Base-by-base conservation (phyloP, 177 flowering plant species). In the Vitis hybrid region DNA sequence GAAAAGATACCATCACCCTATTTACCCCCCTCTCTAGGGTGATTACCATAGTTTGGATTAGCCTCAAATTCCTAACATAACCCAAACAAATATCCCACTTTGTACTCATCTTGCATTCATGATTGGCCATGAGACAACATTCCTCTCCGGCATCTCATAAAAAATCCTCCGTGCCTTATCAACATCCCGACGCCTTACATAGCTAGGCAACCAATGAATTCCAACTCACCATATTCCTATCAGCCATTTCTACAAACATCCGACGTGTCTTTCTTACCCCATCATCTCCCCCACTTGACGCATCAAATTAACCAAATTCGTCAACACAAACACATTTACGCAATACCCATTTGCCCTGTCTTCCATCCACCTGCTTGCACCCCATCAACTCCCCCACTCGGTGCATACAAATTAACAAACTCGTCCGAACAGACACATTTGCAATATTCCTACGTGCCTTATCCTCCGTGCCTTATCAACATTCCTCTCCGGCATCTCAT, bases 71-170 rank as follows among this genome's bases (percentile, higher is more conserved):
- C n/a, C n/a, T n/a, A n/a, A n/a, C n/a, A 23, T 23, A 23, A 23
- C 26, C 26, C 26, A 23, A 23, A 23, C 26, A 0, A 23, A 23
- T 70, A 56, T 74, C 56, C 90, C 97, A 55, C 75, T 74, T 19
- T 72, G 78, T 7, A 85, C 81, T 34, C 59, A 87, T 11, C 87
- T 87, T 0, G 84, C 72, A 63, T 88, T 70, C 92, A 91, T 79
- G 15, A 83, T 85, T 3, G 87, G 86, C 97, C 94, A 91, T 1
- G 94, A 88, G 9, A 87, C 78, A 4, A 80, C 80, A 82, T 89
- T 91, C 81, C 81, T 88, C 68, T 81, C 88, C 1, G 89, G 88
- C 90, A 91, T 91, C 21, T 77, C 82, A 39, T 74, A 79, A 60
- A 90, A 89, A 48, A 80, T 11, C 34, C 66, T 70, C 6, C 70